Evolutionary conservation across 192 early-diverging fungal species (phyloP).

Genomic region (Backusella tarrabulga): DNA sequence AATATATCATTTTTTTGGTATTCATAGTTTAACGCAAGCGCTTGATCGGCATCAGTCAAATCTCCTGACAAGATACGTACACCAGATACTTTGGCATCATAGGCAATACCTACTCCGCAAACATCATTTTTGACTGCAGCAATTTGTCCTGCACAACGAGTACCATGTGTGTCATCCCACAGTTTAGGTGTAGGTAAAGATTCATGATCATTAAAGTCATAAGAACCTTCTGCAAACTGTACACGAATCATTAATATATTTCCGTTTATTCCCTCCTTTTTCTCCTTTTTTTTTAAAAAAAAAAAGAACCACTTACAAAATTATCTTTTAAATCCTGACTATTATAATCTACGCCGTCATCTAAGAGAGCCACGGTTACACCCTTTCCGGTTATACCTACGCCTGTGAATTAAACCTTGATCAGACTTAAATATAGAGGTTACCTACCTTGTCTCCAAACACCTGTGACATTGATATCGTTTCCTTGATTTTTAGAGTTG

Average conservation of each 20-base stretch:
- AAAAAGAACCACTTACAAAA: slow-evolving; percentile 48
- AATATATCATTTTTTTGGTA: slow-evolving; percentile 85
- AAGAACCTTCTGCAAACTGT: slow-evolving; percentile 69
- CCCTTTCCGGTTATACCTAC: slow-evolving; percentile 66
- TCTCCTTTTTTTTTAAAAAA: not conserved
- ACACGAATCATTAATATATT: not conserved
- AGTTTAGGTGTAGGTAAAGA: slow-evolving; percentile 68
- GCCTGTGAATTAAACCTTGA: not conserved
- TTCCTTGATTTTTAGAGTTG: slow-evolving; percentile 37
- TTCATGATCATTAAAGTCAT: slow-evolving; percentile 79
- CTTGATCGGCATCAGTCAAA: slow-evolving; percentile 82
- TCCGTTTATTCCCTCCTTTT: not conserved
- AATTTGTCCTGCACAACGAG: slow-evolving; percentile 86
- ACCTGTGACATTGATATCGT: slow-evolving; percentile 81
- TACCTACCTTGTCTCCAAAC: slow-evolving; percentile 70
- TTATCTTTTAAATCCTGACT: slow-evolving; percentile 70
- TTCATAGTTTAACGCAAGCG: slow-evolving; percentile 74
- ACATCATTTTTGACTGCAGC: slow-evolving; percentile 76
- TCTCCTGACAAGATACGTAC: slow-evolving; percentile 77
- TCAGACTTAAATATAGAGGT: not conserved
- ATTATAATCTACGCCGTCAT: slow-evolving; percentile 82
- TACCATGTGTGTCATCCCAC: slow-evolving; percentile 78
- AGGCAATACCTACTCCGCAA: slow-evolving; percentile 84
- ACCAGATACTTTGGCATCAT: slow-evolving; percentile 68
- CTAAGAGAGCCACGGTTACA: slow-evolving; percentile 74